A percentile compares a stretch with the other conserved stretches of the same genome.
Evolutionary conservation across 129 eudicot species (phyloP).

Genomic region (Flaveria brownii): DNA sequence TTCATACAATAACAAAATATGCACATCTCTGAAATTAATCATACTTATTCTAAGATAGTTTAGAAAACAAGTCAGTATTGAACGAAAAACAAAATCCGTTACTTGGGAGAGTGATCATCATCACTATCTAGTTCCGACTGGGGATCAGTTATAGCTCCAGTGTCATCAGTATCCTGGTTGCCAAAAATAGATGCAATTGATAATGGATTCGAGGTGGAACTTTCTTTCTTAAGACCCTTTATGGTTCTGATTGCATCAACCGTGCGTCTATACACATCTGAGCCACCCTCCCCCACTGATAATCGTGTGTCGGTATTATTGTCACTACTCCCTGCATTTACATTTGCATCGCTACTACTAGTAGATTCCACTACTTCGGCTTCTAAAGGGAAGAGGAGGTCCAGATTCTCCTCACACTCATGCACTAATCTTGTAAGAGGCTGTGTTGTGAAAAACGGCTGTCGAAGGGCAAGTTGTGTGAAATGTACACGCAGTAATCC

Average conservation of each 20-base stretch:
- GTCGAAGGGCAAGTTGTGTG: slow-evolving; percentile 71
- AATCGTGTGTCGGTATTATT: slow-evolving; percentile 23
- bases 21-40: no score
- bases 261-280: slow-evolving; percentile 70
- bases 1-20: neutral
- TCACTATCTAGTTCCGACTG: slow-evolving; percentile 39
- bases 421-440: slow-evolving; percentile 72
- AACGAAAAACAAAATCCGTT: neutral
- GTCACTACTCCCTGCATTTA: slow-evolving; percentile 8
- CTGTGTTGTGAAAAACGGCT: slow-evolving; percentile 88
- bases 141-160: slow-evolving; percentile 72
- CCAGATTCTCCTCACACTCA: slow-evolving; percentile 90
- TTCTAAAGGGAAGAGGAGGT: slow-evolving; percentile 69
- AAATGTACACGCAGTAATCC: slow-evolving; percentile 69
- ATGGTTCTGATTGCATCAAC: slow-evolving; percentile 84
- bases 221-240: slow-evolving; percentile 74
- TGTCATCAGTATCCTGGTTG: slow-evolving; percentile 49
- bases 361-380: slow-evolving; percentile 70
- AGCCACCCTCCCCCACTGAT: slow-evolving; percentile 50
- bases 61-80: neutral
- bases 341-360: neutral
- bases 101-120: slow-evolving; percentile 16
- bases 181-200: slow-evolving; percentile 79
- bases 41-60: neutral
- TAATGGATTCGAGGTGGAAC: slow-evolving; percentile 82